A percentile compares a stretch with the other conserved stretches of the same genome.
Conservation (phyloP, 2,329 filamentous ascomycete genomes). For the Ascochyta pisi region DNA sequence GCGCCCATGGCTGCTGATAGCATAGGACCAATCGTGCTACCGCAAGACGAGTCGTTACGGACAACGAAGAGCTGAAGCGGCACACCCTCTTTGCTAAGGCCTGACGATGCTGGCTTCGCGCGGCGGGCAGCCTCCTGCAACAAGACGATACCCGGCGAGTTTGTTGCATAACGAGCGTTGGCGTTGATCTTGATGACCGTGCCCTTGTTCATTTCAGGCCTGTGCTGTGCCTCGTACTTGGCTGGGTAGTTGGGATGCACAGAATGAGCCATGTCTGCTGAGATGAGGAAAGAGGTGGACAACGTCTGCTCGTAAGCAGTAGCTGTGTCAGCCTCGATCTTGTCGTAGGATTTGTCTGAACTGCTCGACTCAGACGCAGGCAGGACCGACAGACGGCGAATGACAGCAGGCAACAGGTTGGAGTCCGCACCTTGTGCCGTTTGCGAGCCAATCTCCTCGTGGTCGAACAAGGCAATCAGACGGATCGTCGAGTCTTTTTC, state of each 20-base stretch:
- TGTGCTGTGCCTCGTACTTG: conserved; percentile 91
- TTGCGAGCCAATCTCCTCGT: conserved; percentile 93
- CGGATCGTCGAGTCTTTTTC: conserved; percentile 82
- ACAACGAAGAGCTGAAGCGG: conserved; percentile 96
- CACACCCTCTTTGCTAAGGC: conserved; percentile 66
- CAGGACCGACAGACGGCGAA: conserved; percentile 84
- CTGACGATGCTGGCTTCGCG: conserved; percentile 59
- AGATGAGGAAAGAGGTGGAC: conserved; percentile 89
- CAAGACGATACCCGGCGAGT: conserved; percentile 91
- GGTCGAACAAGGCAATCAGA: conserved; percentile 93
- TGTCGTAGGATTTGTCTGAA: conserved; percentile 72
- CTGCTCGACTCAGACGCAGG: conserved; percentile 63
- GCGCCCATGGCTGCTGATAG: conserved; percentile 84
- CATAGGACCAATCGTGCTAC: conserved; percentile 98
- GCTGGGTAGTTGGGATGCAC: conserved; percentile 92
- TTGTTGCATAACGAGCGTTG: conserved; percentile 95
- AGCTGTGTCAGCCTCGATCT: conserved; percentile 63
- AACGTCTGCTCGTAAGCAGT: conserved; percentile 95
- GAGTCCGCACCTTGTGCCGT: conserved; percentile 94
- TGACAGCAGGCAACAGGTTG: conserved; percentile 85
- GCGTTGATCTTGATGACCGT: conserved; percentile 98
- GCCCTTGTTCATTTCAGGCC: conserved; percentile 94
- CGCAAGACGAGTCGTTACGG: conserved; percentile 91
- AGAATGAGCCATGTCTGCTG: conserved; percentile 96
- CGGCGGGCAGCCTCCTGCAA: conserved; percentile 81